Conservation (phyloP, 805 yeast species). For the Cyberlindnera mrakii region DNA sequence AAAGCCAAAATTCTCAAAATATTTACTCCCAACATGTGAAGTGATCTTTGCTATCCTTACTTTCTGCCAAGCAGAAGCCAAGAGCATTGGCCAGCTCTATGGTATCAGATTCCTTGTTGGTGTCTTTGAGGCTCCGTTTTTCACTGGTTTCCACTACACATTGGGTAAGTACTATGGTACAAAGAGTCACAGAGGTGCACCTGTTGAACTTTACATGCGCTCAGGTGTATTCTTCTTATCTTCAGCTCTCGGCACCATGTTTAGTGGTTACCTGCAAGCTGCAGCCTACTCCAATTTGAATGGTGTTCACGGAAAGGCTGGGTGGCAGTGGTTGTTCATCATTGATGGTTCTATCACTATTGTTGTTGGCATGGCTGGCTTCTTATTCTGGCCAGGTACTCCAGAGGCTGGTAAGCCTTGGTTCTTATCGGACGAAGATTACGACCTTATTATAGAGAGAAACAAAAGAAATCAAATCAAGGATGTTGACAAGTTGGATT, state of each 20-base stretch:
- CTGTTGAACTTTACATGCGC: too few relatives aligned
- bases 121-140: constrained; percentile 7
- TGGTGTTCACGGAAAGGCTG: constrained; percentile 27
- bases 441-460: too few relatives aligned
- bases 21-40: constrained; percentile 6
- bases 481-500: too few relatives aligned
- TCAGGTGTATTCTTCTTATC: constrained; percentile 1
- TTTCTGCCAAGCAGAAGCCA: constrained; percentile 5
- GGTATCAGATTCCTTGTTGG: constrained; percentile 10
- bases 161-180: too few relatives aligned
- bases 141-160: constrained; percentile 6
- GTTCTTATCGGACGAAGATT: too few relatives aligned
- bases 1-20: constrained; percentile 1
- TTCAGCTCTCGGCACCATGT: constrained; percentile 9
- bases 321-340: constrained; percentile 48
- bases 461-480: too few relatives aligned
- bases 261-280: constrained; percentile 37
- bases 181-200: too few relatives aligned
- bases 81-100: constrained; percentile 2
- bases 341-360: constrained; percentile 42
- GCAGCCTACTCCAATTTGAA: constrained; percentile 32
- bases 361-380: constrained; percentile 41
- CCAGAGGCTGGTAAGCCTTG: too few relatives aligned
- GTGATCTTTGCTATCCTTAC: constrained; percentile 9
- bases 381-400: constrained; percentile 37